Evolutionary conservation across 768 basidiomycete genomes (phyloP), one percentile per base, ranked within the genome.

Genomic region (Tephrocybe rancida): DNA sequence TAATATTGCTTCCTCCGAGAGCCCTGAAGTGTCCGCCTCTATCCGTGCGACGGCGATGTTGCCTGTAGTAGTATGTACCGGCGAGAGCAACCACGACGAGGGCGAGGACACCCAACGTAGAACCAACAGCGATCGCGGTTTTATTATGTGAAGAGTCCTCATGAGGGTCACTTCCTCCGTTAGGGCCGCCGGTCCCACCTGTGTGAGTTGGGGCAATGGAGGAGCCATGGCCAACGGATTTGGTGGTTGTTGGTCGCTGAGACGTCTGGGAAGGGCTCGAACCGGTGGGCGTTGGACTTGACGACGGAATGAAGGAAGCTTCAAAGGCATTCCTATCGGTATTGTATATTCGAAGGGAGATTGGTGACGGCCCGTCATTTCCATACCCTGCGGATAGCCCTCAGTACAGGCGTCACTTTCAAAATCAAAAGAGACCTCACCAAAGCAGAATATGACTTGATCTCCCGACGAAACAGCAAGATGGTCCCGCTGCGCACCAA

Each of bases 371-470:
- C 1, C 73, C 77, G 56, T 66, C 73, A 37, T 70, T 56, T 18
- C 66, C 73, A 61, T 84, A 86, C 14, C 80, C 81, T 86, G 30
- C 8, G 6, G 5, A 30, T 30, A n/a, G 35, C 32, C 48, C 21
- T 37, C 3, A 39, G 51, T 16, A 38, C 19, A 1, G 7, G 14
- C 30, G 16, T 46, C 19, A 24, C n/a, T 50, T 48, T 34, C 39
- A 48, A 34, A 45, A 7, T 21, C 27, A 38, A 29, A 42, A 18
- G 38, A 10, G 38, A 7, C 70, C 87, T 59, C 60, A 92, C 91
- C 91, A 63, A 87, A 90, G 29, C 86, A 88, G 66, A 94, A 89
- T 9, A 95, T 65, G 19, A 92, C 84, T 49, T 82, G 75, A 27
- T 75, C 72, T 11, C 84, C 86, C 27, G 79, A 73, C 30, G 75